A percentile compares a stretch with the other conserved stretches of the same genome.
Conservation (phyloP, 1,284 basidiomycete genomes). For the Heimioporus punctisporus region DNA sequence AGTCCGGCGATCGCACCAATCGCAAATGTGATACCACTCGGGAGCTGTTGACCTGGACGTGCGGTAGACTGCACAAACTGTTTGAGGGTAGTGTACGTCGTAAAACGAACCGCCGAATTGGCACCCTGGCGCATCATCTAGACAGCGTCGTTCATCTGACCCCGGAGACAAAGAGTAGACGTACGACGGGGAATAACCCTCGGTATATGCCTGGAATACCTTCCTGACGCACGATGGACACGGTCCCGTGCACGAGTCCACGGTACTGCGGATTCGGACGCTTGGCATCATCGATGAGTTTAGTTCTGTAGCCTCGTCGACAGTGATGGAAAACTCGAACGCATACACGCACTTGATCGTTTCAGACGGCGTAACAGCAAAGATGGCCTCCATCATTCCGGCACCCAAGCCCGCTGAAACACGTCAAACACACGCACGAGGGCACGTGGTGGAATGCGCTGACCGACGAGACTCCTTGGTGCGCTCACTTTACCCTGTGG, state of each 20-base stretch:
- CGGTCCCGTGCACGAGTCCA: constrained; percentile 89
- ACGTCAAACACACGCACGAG: neutral
- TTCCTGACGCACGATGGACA: constrained; percentile 83
- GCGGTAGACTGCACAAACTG: constrained; percentile 89
- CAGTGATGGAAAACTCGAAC: too few relatives aligned
- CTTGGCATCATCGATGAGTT: constrained; percentile 95
- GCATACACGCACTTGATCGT: constrained; percentile 86
- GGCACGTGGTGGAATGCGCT: constrained; percentile 16
- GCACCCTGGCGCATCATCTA: constrained; percentile 98
- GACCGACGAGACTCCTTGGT: constrained; percentile 81
- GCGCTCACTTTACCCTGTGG: constrained; percentile 87
- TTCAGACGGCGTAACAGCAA: constrained; percentile 97
- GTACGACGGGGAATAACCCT: constrained; percentile 92
- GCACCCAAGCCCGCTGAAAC: constrained; percentile 89
- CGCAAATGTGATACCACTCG: constrained; percentile 89
- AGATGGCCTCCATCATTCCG: constrained; percentile 92
- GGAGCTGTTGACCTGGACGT: constrained; percentile 84
- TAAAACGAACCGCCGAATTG: constrained; percentile 97
- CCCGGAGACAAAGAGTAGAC: constrained; percentile 29
- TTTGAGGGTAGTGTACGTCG: constrained; percentile 93
- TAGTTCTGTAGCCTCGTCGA: too few relatives aligned
- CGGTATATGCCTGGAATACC: constrained; percentile 87
- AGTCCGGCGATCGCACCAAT: constrained; percentile 95
- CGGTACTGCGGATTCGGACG: constrained; percentile 83
- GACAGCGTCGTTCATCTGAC: neutral